phyloP scores from a whole-genome alignment of 805 yeast genomes.

The Candida xyloterini region DNA sequence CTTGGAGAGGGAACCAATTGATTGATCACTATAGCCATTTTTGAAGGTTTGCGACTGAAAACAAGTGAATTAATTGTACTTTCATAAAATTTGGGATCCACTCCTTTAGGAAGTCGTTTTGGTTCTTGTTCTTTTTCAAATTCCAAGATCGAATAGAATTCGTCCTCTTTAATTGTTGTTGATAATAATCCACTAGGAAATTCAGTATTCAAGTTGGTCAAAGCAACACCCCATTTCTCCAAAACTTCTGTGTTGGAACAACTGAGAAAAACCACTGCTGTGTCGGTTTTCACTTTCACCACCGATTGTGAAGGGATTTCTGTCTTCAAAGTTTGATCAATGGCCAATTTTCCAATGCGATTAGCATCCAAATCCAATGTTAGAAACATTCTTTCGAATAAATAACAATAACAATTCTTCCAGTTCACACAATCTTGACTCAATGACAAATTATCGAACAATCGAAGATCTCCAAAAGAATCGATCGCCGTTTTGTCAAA shows the following conservation, averaged over 20 bases:
- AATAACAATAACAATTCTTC: conserved; percentile 25
- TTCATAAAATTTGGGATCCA: conserved; percentile 30
- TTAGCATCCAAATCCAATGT: conserved; percentile 11
- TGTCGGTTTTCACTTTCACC: conserved; percentile 8
- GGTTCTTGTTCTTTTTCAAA: conserved; percentile 1
- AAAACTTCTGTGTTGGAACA: conserved; percentile 18
- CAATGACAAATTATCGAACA: conserved; percentile 28
- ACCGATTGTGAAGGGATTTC: conserved; percentile 19
- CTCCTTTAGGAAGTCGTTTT: conserved; percentile 23
- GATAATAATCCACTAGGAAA: conserved; percentile 28
- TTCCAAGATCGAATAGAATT: conserved; percentile 17
- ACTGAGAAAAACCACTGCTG: conserved; percentile 7
- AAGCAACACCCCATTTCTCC: conserved; percentile 33
- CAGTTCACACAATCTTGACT: conserved; percentile 9
- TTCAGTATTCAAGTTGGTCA: conserved; percentile 21
- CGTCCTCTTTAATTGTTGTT: conserved; percentile 26
- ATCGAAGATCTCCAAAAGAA: conserved; percentile 30
- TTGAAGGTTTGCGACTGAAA: conserved; percentile 26
- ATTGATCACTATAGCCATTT: conserved; percentile 29
- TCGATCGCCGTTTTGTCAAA: conserved; percentile 18
- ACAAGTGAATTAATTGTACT: conserved; percentile 26
- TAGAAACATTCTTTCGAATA: conserved; percentile 28
- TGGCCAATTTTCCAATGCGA: conserved; percentile 11
- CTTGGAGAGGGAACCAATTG: conserved; percentile 21
- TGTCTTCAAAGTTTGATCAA: conserved; percentile 16